Percentiles rank a stretch among this genome's conserved stretches.
phyloP scores from a whole-genome alignment of 2,329 filamentous ascomycete species.

The Cladophialophora exuberans region DNA sequence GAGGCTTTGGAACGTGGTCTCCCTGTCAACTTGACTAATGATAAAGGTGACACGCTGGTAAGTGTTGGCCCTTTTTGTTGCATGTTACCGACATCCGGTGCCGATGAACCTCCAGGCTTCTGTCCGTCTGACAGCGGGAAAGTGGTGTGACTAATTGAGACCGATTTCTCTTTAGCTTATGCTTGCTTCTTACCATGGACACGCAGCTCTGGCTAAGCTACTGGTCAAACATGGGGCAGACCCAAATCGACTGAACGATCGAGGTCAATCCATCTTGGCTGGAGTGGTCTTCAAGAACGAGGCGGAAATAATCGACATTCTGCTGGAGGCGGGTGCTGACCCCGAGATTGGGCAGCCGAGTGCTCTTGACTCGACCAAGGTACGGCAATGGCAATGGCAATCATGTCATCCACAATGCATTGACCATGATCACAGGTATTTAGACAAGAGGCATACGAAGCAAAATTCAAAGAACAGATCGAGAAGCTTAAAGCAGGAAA shows the following conservation, averaged over 20 bases:
- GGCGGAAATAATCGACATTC: constrained; percentile 62
- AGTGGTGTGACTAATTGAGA: constrained; percentile 5
- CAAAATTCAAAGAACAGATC: constrained; percentile 29
- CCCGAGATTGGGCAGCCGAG: constrained; percentile 32
- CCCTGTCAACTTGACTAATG: constrained; percentile 71
- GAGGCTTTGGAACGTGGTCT: constrained; percentile 68
- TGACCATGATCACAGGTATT: constrained; percentile 25
- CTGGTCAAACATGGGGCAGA: constrained; percentile 67
- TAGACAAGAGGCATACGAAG: constrained; percentile 31
- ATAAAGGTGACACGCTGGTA: constrained; percentile 72
- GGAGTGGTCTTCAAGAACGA: constrained; percentile 75
- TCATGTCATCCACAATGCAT: not conserved
- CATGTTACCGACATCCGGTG: no score
- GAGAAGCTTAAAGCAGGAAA: constrained; percentile 24
- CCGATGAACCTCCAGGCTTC: not conserved
- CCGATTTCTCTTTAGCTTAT: constrained; percentile 64
- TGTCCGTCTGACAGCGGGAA: not conserved
- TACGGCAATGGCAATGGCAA: no score
- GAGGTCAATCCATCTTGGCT: constrained; percentile 69
- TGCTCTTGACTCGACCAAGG: constrained; percentile 31
- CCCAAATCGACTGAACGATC: constrained; percentile 68
- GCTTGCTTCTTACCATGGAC: constrained; percentile 72
- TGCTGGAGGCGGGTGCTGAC: constrained; percentile 43
- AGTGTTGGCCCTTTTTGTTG: constrained; percentile 23
- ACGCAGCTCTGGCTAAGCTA: constrained; percentile 62